Percentiles rank a stretch among this genome's conserved stretches.
phyloP scores from a whole-genome alignment of 495 filamentous ascomycete genomes.

The Hyaloscypha variabilis region DNA sequence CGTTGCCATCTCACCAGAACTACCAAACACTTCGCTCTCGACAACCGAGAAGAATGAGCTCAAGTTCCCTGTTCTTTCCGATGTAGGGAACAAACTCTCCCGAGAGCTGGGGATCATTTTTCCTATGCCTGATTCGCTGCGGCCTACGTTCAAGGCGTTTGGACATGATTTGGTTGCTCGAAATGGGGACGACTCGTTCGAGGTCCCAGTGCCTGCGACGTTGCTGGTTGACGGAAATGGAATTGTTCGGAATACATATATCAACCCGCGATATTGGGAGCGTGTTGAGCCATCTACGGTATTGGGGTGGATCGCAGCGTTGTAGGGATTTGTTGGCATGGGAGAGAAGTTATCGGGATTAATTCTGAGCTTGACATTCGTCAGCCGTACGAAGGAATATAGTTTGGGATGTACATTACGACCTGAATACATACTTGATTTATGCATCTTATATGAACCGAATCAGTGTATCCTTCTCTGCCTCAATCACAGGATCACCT shows the following conservation, averaged over 20 bases:
- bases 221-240: conserved; percentile 38
- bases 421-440: too few relatives aligned
- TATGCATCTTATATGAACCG: too few relatives aligned
- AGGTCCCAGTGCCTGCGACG: conserved; percentile 39
- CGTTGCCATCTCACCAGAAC: conserved; percentile 43
- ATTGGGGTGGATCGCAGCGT: conserved; percentile 32
- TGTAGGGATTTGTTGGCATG: background rate
- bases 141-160: conserved; percentile 31
- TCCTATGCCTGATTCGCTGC: conserved; percentile 30
- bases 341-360: too few relatives aligned
- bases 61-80: conserved; percentile 42
- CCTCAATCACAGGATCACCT: background rate
- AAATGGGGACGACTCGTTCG: conserved; percentile 38
- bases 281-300: conserved; percentile 37
- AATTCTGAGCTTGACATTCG: too few relatives aligned
- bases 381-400: too few relatives aligned
- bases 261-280: conserved; percentile 39
- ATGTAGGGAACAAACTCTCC: conserved; percentile 38
- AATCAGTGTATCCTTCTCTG: background rate
- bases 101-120: conserved; percentile 38
- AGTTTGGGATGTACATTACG: too few relatives aligned
- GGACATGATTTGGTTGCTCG: conserved; percentile 27
- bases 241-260: conserved; percentile 36
- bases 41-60: conserved; percentile 39
- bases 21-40: conserved; percentile 36